Evolutionary conservation across 495 filamentous ascomycete species (phyloP), one percentile per base, ranked within the genome.

Genomic region (Xylaria castorea): DNA sequence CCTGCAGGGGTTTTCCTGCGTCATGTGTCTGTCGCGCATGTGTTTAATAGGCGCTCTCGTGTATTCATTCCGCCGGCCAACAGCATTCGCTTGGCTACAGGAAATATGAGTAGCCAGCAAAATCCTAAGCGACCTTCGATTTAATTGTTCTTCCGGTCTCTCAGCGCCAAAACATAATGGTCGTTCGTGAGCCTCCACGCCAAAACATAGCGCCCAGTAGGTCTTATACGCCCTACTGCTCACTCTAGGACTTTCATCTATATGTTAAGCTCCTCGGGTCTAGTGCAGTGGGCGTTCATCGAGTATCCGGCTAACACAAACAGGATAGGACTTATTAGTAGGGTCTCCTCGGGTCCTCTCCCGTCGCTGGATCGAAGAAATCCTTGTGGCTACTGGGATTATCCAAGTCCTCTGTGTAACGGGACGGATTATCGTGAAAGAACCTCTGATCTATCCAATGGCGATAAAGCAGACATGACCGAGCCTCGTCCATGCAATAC

Each of bases 331-430:
- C 48, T 42, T 42, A 22, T 25, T 32, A 27, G 25, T 22, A 16
- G 25, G 42, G 68, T 55, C 44, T 63, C 20, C 27, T 30, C 40
- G 40, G 40, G 27, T 57, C 30, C 32, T 62, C 55, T 62, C 9
- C 50, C 55, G 20, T 62, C 14, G 27, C 7, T 50, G 7, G 42
- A 63, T 53, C 16, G 42, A 57, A 22, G 7, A 12, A 20, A 40
- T 51, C 53, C 46, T 64, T 46, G 68, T 32, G 46, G 16, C 57
- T 53, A 40, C 57, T 50, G 32, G 57, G 68, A 71, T 55, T 63
- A 36, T 34, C n/a, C 27, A 63, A 3, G 46, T 51, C 48, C 58
- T 53, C 53, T 40, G 68, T 71, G 68, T 71, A 63, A 71, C 68
- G 46, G 42, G 32, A 55, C 34, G 9, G 20, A 53, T 48, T 70